Evolutionary conservation across 2,329 filamentous ascomycete genomes (phyloP), one percentile per base, ranked within the genome.

Genomic region (Botrytis paeoniae): DNA sequence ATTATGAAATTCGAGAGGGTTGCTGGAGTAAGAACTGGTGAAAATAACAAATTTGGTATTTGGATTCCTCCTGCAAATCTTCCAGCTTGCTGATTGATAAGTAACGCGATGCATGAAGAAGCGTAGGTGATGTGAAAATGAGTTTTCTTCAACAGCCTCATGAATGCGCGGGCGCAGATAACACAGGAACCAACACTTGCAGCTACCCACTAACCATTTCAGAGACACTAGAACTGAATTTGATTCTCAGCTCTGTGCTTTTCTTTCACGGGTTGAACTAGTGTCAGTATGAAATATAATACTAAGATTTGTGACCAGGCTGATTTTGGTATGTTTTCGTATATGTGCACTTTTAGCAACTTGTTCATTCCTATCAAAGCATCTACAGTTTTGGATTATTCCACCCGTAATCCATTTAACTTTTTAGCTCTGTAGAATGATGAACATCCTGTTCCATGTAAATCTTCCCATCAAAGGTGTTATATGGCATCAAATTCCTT

Each of bases 121-220:
- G 14, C 10, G 5, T 9, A 16, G 10, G 8, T 54, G 29, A 29
- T 54, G 22, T 25, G 45, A 48, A 22, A 8, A 48, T 9, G 22
- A 25, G 10, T 10, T 48, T n/a, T 10, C 5, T n/a, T n/a, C 48
- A n/a, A 54, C 2, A 54, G 18, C 10, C 10, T 43, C 25, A n/a
- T 54, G 22, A 4, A n/a, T n/a, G 5, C 48, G 14, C 0, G 10
- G 22, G 7, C 7, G 18, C 20, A 54, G 6, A 54, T 4, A 7
- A 14, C 6, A 10, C 5, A 7, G 6, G 0, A 54, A 29, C n/a
- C 12, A 29, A 29, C 9, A 2, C 4, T 54, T n/a, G 10, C 8
- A n/a, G 12, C 12, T 54, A 7, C 25, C 4, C 5, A 16, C 29
- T 1, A 16, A 1, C 6, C n/a, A 14, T 9, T 5, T n/a, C 51